These are phyloP conservation scores for Letharia columbiana DNA, from an alignment of 495 filamentous ascomycete species.

Conservation along the genomic window DNA sequence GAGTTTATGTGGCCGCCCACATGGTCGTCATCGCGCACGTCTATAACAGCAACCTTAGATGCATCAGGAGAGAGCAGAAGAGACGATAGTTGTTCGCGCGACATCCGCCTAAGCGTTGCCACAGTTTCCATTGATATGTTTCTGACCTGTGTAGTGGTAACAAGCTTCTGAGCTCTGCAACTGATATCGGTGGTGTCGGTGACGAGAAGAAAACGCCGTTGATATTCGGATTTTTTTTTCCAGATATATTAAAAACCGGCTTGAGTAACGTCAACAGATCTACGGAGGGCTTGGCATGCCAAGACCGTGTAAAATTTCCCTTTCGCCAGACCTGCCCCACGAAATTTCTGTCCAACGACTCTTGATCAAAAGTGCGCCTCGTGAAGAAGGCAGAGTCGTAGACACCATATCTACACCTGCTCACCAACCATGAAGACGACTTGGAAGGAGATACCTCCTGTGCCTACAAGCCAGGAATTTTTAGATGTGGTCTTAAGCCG, in stretches of 20 bases:
- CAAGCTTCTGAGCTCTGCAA: background rate
- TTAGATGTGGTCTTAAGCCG: conserved; percentile 92
- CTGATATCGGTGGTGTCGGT: background rate
- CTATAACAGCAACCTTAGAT: conserved; percentile 61
- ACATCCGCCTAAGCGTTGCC: conserved; percentile 55
- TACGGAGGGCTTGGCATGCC: background rate
- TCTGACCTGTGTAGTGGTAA: background rate
- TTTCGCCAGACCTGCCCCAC: conserved; percentile 6
- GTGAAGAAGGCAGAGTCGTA: background rate
- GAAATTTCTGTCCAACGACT: background rate
- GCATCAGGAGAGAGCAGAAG: conserved; percentile 33
- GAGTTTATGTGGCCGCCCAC: conserved; percentile 80
- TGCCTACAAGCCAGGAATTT: conserved; percentile 91
- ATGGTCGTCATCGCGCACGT: conserved; percentile 89
- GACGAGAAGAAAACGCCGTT: background rate
- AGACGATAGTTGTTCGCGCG: conserved; percentile 51
- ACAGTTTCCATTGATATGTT: conserved; percentile 34
- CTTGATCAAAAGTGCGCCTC: background rate
- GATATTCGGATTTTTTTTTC: no score
- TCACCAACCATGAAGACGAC: conserved; percentile 54
- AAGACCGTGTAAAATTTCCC: conserved; percentile 15
- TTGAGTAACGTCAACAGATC: no score
- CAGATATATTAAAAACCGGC: no score
- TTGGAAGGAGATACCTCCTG: conserved; percentile 78
- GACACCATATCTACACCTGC: background rate